Base-by-base conservation (phyloP, 2,329 filamentous ascomycete genomes). In the Stemphylium beticola region DNA sequence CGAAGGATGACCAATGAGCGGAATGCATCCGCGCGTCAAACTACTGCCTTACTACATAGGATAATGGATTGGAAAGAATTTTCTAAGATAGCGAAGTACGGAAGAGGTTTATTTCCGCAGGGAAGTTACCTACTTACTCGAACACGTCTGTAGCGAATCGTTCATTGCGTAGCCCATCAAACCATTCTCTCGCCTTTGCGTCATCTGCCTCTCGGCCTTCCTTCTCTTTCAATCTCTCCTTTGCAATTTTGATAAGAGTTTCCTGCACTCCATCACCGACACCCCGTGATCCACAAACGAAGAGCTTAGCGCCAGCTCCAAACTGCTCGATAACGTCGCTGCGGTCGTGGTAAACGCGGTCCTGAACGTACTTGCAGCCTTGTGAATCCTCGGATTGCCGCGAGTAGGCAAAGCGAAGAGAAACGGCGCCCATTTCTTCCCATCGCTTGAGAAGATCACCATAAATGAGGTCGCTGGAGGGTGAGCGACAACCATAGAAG, bases 401-500 rank as follows among this genome's bases (percentile, higher is more conserved):
- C 43, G 83, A 87, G 67, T 82, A 91, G 0, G 88, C 86, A 58
- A 84, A 81, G 0, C 81, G 78, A 0, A 91, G 80, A 1, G 82
- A 78, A 0, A 91, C 86, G 0, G 82, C 86, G 2, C 88, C 88
- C 0, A 79, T 67, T 0, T 67, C 58, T 64, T 86, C 80, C 89
- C 89, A 92, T 6, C 67, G 69, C 12, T 80, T 79, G 3, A 90
- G 72, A 58, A 86, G 82, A 0, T 82, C 80, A 0, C 79, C 74
- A 73, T 90, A 90, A 0, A 90, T 66, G 36, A 85, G 79, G 60
- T 90, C 87, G 11, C 76, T 70, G 0, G 77, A 78, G 0, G 82
- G 81, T 4, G 77, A 68, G 12, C 84, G 82, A 68, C 86, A 89
- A 4, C 87, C 88, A 61, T 85, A 81, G 76, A 88, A 89, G 1